phyloP scores from a whole-genome alignment of 192 early-diverging fungal species.

The Diversispora epigaea region DNA sequence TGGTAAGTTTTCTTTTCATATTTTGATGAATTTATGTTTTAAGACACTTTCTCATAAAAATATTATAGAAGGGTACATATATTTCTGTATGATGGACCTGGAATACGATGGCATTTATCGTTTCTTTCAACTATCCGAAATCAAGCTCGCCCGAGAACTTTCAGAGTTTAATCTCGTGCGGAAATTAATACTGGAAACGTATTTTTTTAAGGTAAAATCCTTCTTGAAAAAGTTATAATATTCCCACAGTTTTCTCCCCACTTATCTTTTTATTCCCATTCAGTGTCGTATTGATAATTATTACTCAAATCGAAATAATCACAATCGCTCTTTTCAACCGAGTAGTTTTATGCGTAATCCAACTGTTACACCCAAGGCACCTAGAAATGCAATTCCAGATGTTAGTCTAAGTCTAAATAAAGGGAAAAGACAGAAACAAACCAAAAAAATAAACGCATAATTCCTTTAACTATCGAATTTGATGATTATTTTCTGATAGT shows the following conservation, averaged over 20 bases:
- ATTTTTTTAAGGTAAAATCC: constrained; percentile 3
- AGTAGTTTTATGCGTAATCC: not conserved
- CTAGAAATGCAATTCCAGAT: not conserved
- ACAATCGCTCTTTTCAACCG: not conserved
- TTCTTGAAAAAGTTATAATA: not conserved
- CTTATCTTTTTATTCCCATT: not conserved
- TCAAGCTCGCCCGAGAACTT: not conserved
- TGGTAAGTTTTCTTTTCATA: not conserved
- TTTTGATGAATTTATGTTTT: not conserved
- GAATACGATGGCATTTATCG: not conserved
- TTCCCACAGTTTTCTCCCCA: not conserved
- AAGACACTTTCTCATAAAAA: not conserved
- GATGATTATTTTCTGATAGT: too few relatives aligned
- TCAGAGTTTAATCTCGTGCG: constrained; percentile 2
- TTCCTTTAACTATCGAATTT: too few relatives aligned
- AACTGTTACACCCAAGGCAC: not conserved
- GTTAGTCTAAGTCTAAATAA: too few relatives aligned
- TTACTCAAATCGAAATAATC: not conserved
- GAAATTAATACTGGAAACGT: constrained; percentile 2
- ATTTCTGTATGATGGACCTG: not conserved
- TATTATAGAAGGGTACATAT: constrained; percentile 1
- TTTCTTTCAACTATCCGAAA: not conserved
- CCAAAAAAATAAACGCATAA: too few relatives aligned
- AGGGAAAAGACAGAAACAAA: too few relatives aligned
- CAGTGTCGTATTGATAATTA: constrained; percentile 2